These are phyloP conservation scores for Saturnispora zaruensis DNA, from an alignment of 805 yeast genomes.

Conservation along the genomic window DNA sequence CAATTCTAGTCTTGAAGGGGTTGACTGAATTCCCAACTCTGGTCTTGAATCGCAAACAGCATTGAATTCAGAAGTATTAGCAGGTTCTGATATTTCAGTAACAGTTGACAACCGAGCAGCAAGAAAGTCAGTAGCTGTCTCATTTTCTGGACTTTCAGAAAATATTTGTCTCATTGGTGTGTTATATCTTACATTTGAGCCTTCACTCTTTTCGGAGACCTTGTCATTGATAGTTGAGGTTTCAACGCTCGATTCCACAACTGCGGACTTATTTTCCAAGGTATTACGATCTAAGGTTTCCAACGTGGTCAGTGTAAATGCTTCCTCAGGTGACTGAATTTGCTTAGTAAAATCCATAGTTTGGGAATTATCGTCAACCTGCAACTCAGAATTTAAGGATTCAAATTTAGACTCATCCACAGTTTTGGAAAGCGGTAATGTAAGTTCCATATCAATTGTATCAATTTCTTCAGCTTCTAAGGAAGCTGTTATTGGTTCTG, in stretches of 20 bases:
- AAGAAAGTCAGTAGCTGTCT: background rate
- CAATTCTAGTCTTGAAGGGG: background rate
- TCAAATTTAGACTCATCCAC: background rate
- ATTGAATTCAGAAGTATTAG: background rate
- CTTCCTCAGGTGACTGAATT: background rate
- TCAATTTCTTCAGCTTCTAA: background rate
- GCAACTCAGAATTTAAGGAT: background rate
- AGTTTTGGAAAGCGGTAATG: background rate
- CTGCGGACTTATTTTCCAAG: conserved; percentile 6
- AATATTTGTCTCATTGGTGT: background rate
- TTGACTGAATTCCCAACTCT: background rate
- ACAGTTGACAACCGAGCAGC: conserved; percentile 7
- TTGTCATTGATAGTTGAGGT: background rate
- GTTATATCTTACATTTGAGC: background rate
- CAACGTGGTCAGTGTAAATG: background rate
- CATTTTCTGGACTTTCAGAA: background rate
- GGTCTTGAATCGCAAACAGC: background rate
- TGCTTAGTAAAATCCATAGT: conserved; percentile 11
- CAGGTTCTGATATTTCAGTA: conserved; percentile 10
- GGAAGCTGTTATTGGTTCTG: conserved; percentile 9
- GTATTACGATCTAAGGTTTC: background rate
- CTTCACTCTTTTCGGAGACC: background rate
- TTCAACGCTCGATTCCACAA: background rate
- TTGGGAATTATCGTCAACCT: conserved; percentile 2
- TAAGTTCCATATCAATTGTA: background rate